Evolutionary conservation across 2,329 filamentous ascomycete genomes (phyloP).

Genomic region (Rhynchosporium graminicola): DNA sequence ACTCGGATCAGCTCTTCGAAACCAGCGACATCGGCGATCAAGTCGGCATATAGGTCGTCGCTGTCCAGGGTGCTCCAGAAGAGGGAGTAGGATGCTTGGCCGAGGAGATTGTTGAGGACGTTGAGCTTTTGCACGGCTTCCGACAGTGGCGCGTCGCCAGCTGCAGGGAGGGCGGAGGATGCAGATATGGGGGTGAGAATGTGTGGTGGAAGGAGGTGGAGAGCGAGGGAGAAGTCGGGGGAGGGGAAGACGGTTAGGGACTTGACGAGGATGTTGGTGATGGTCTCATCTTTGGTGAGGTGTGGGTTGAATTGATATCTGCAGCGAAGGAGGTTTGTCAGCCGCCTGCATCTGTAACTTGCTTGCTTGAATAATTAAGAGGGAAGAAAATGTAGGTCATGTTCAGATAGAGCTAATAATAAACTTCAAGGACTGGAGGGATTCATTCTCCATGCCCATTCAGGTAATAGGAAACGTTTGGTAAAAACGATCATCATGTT

Average conservation of each 20-base stretch:
- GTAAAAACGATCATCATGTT: constrained; percentile 70
- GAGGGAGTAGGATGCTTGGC: constrained; percentile 82
- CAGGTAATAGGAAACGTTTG: constrained; percentile 99
- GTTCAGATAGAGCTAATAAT: constrained; percentile 77
- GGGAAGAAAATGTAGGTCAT: constrained; percentile 22
- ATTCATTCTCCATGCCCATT: constrained; percentile 61
- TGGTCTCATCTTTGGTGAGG: constrained; percentile 92
- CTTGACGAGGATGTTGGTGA: constrained; percentile 99
- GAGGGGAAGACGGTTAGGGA: constrained; percentile 95
- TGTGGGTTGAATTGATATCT: constrained; percentile 99
- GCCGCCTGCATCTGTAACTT: not conserved
- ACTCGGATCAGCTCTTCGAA: constrained; percentile 95
- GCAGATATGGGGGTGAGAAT: constrained; percentile 63
- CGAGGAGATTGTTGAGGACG: constrained; percentile 73
- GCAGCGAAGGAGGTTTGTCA: constrained; percentile 18
- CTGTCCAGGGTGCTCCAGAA: constrained; percentile 95
- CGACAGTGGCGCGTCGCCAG: constrained; percentile 68
- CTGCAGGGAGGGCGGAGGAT: constrained; percentile 49
- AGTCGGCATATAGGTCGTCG: constrained; percentile 92
- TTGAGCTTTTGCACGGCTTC: constrained; percentile 79
- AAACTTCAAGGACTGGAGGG: constrained; percentile 66
- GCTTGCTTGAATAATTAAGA: not conserved
- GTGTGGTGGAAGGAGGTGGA: constrained; percentile 89
- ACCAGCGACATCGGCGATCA: constrained; percentile 89
- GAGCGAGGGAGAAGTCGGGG: constrained; percentile 89